Conservation (phyloP, 192 early-diverging fungal genomes). For the Backusella luteola region DNA sequence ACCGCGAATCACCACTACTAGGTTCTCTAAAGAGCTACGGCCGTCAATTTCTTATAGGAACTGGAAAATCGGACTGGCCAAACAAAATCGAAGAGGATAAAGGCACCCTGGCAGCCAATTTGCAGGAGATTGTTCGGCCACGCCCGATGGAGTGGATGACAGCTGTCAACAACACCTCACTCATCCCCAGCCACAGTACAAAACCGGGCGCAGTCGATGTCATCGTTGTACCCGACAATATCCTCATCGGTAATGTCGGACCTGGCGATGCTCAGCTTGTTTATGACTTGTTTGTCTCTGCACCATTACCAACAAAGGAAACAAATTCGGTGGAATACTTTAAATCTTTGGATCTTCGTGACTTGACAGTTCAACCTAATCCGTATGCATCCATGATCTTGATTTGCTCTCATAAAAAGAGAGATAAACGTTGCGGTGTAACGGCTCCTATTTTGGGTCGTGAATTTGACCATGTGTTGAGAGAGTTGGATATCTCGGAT, state of each 20-base stretch:
- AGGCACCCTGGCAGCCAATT: conserved; percentile 37
- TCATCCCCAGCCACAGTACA: conserved; percentile 24
- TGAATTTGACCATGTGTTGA: conserved; percentile 47
- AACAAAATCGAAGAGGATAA: conserved; percentile 49
- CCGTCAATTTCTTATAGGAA: conserved; percentile 56
- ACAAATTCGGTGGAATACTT: background rate
- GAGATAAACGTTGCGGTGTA: conserved; percentile 57
- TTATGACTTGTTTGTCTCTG: conserved; percentile 41
- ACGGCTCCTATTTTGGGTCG: conserved; percentile 47
- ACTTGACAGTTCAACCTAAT: conserved; percentile 25
- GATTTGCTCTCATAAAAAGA: conserved; percentile 53
- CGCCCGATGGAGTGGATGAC: conserved; percentile 20
- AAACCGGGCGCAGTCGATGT: conserved; percentile 35
- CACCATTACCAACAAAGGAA: conserved; percentile 14
- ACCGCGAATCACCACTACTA: conserved; percentile 38
- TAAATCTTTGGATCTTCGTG: background rate
- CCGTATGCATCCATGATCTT: conserved; percentile 43
- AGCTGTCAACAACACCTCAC: conserved; percentile 48
- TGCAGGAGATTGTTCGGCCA: conserved; percentile 18
- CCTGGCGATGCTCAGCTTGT: conserved; percentile 39
- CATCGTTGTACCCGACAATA: conserved; percentile 54
- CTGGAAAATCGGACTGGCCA: conserved; percentile 50
- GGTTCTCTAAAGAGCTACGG: conserved; percentile 51
- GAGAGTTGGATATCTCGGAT: conserved; percentile 45
- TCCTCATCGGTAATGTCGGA: conserved; percentile 49